Conservation (phyloP, 192 early-diverging fungal genomes). For the Podila minutissima region DNA sequence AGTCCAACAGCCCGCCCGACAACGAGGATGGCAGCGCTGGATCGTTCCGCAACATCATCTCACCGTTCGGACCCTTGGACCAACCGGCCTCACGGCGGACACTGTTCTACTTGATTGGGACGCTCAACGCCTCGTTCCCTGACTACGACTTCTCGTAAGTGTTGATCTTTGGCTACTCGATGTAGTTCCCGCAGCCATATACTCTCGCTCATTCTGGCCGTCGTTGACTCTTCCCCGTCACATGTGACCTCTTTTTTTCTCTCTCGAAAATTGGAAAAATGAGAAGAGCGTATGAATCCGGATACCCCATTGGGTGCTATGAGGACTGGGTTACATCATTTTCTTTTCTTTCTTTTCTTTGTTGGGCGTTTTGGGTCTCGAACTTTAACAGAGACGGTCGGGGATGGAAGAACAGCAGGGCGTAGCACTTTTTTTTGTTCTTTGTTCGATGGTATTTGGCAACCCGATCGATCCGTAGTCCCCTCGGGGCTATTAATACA, state of each 20-base stretch:
- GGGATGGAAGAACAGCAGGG: too few relatives aligned
- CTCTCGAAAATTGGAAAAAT: neutral
- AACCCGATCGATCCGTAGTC: too few relatives aligned
- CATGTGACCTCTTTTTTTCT: neutral
- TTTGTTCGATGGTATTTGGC: too few relatives aligned
- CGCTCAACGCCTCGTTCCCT: conserved; percentile 95
- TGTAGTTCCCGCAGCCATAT: too few relatives aligned
- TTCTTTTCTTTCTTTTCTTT: neutral
- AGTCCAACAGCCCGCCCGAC: conserved; percentile 72
- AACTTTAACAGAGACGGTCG: neutral
- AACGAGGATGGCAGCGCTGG: conserved; percentile 56
- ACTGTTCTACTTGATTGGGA: conserved; percentile 94
- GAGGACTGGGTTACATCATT: too few relatives aligned
- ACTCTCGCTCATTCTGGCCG: neutral
- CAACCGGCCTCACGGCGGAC: conserved; percentile 86
- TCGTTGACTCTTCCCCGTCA: neutral
- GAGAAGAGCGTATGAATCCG: neutral
- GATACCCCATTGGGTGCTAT: neutral
- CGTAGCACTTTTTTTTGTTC: too few relatives aligned
- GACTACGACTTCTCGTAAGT: conserved; percentile 96
- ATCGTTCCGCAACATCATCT: conserved; percentile 73
- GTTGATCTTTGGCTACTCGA: neutral
- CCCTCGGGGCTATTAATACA: too few relatives aligned
- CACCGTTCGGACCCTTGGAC: conserved; percentile 92
- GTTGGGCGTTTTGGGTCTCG: neutral